Evolutionary conservation across 1,284 basidiomycete genomes (phyloP).

Genomic region (Clitocybe nebularis): DNA sequence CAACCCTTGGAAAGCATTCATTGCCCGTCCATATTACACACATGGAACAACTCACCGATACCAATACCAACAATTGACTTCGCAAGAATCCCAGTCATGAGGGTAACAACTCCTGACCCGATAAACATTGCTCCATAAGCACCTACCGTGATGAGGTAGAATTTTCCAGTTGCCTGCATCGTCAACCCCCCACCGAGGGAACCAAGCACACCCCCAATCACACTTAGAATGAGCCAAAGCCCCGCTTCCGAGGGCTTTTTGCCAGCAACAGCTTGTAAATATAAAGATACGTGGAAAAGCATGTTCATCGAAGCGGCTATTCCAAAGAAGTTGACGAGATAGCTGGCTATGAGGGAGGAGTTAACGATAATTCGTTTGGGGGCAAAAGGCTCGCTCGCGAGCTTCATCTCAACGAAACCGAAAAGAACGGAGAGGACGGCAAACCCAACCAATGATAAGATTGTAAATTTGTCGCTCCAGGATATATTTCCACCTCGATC

Average conservation of each 20-base stretch:
- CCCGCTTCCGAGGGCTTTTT: slow-evolving; percentile 45
- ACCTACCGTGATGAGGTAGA: slow-evolving; percentile 45
- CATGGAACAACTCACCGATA: slow-evolving; percentile 31
- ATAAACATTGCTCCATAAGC: slow-evolving; percentile 35
- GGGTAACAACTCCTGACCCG: slow-evolving; percentile 35
- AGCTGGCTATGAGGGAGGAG: slow-evolving; percentile 46
- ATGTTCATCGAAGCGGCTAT: slow-evolving; percentile 40
- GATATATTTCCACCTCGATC: slow-evolving; percentile 56
- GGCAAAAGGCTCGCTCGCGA: slow-evolving; percentile 56
- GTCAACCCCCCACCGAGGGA: slow-evolving; percentile 48
- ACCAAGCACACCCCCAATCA: slow-evolving; percentile 43
- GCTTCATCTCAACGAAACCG: slow-evolving; percentile 35
- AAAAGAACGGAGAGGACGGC: slow-evolving; percentile 30
- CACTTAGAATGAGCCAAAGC: slow-evolving; percentile 44
- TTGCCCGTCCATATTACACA: background rate
- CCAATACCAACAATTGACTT: slow-evolving; percentile 35
- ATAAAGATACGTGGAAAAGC: slow-evolving; percentile 54
- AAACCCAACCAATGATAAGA: slow-evolving; percentile 29
- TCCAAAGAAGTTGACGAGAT: slow-evolving; percentile 56
- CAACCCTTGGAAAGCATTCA: slow-evolving; percentile 31
- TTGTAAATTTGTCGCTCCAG: slow-evolving; percentile 41
- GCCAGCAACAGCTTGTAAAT: slow-evolving; percentile 51
- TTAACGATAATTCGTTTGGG: slow-evolving; percentile 50
- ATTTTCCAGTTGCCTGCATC: slow-evolving; percentile 58
- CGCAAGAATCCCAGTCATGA: slow-evolving; percentile 35